Base-by-base conservation (phyloP, 352 stramenopile species). In the Aphanomyces invadans region DNA sequence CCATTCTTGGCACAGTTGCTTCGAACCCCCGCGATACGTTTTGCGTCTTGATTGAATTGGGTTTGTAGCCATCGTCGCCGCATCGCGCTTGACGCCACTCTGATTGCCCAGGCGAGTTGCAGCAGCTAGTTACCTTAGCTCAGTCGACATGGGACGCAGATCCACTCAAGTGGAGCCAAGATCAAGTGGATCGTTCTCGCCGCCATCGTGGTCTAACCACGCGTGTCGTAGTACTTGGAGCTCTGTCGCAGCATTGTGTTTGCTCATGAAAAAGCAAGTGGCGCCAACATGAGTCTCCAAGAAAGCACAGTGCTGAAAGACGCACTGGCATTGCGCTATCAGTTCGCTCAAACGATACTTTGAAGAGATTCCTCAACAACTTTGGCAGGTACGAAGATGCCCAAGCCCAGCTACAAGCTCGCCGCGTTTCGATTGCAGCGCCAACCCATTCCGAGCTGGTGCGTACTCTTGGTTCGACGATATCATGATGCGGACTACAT, bases 181-280 rank as follows among this genome's bases (percentile, higher is more conserved):
- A 67, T 17, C 60, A 67, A 51, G 60, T 67, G 44, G 10, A 32
- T 17, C 15, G 12, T n/a, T 54, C 7, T 5, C 19, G 21, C 36
- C 36, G 7, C 21, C 5, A 64, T 36, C 9, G n/a, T 3, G 3
- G 21, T 32, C 44, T 28, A 59, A 26, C 23, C 26, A n/a, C n/a
- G 12, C 15, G 1, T 25, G n/a, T 21, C 19, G 2, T 60, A 67
- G 60, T 67, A 67, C 60, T 26, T 67, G 10, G 60, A 67, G 31
- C 60, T 67, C 7, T 67, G 60, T 28, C 60, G n/a, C 28, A 67
- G 60, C 49, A 67, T 67, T 28, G 60, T 67, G 3, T 67, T 67
- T 42, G 57, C 60, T 1, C 60, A 67, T 46, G 60, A 67, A 28
- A 42, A 67, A 67, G 60, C 60, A 4, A 17, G 17, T 11, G 46